A percentile compares a stretch with the other conserved stretches of the same genome.
Evolutionary conservation across 345 rosid species (phyloP).

Genomic region (Dipteronia dyeriana): DNA sequence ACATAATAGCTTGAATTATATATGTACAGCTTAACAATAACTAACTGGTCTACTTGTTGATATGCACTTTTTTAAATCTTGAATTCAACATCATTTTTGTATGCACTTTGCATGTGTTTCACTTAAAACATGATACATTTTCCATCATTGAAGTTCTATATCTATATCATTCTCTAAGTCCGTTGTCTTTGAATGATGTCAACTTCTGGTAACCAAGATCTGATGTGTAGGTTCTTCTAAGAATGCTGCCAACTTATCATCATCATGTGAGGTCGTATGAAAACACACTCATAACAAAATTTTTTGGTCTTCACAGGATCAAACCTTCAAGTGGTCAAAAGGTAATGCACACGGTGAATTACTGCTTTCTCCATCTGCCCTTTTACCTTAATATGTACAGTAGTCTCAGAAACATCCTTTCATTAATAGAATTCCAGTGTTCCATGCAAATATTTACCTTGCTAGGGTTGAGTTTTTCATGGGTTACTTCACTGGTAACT

Average conservation of each 20-base stretch:
- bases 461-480: conserved; percentile 13
- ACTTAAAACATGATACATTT: neutral
- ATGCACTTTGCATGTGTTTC: conserved; percentile 10
- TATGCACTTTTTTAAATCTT: conserved; percentile 3
- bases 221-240: conserved; percentile 73
- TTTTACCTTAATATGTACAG: neutral
- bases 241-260: conserved; percentile 98
- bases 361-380: neutral
- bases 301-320: conserved; percentile 99
- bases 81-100: neutral
- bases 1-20: neutral
- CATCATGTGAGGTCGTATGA: conserved; percentile 88
- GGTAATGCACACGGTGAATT: conserved; percentile 40
- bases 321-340: conserved; percentile 98
- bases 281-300: conserved; percentile 93
- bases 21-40: neutral
- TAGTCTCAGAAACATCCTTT: neutral
- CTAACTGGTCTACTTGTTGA: conserved; percentile 13
- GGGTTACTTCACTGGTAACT: neutral
- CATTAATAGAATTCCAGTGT: conserved; percentile 1
- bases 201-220: conserved; percentile 28
- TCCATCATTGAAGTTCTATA: conserved; percentile 6
- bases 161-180: conserved; percentile 4
- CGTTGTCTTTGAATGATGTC: neutral
- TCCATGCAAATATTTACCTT: neutral